Evolutionary conservation across 805 yeast genomes (phyloP), one percentile per base, ranked within the genome.

Genomic region (Pichia insulana): DNA sequence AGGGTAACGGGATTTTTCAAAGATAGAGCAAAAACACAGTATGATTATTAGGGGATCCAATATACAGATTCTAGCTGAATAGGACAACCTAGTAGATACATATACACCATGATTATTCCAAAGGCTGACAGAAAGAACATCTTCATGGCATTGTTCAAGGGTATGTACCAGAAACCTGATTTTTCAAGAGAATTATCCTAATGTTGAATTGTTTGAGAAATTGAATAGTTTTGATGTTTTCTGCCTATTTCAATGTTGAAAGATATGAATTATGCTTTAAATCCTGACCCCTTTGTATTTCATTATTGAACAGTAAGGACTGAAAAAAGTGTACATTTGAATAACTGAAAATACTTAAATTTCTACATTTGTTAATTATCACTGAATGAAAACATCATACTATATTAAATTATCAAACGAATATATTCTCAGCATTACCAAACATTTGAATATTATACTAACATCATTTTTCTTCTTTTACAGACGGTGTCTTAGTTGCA

Each of bases 401-500:
- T n/a, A n/a, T n/a, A n/a, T n/a, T n/a, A n/a, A n/a, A n/a, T n/a
- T n/a, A n/a, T n/a, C n/a, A n/a, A n/a, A n/a, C n/a, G n/a, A n/a
- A n/a, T n/a, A n/a, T n/a, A n/a, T n/a, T n/a, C n/a, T n/a, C n/a
- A n/a, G n/a, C n/a, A n/a, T n/a, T n/a, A 36, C 30, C 7, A 13
- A 13, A 27, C 18, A 16, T 4, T 22, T 4, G 15, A 27, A 27
- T n/a, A 26, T 20, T 33, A 43, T 52, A 50, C 57, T 53, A 52
- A 51, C 56, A 45, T 26, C 32, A 16, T 27, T n/a, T 30, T 25
- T 36, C 27, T 28, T 22, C 42, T 50, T 19, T 33, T 40, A 65
- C 67, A 85, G 97, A 92, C 82, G 99, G 99, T 78, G 98, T 90
- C 71, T 86, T 87, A 70, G 97, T 92, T 65, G 98, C 99, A 69